phyloP scores from a whole-genome alignment of 78 protist species.

The Tieghemostelium lacteum region DNA sequence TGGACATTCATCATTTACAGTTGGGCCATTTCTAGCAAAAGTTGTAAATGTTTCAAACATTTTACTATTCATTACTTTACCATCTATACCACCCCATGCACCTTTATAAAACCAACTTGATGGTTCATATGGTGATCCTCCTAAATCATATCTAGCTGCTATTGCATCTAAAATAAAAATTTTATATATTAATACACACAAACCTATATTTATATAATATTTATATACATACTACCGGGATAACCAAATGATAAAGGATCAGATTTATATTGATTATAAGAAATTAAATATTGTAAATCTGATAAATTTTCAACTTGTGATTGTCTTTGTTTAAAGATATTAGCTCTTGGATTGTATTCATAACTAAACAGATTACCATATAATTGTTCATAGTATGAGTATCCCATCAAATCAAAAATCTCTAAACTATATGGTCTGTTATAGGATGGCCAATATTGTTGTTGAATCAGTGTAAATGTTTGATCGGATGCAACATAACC shows the following conservation, averaged over 20 bases:
- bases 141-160: conserved; percentile 32
- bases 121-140: not conserved
- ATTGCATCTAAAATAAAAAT: too few relatives aligned
- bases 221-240: too few relatives aligned
- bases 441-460: conserved; percentile 38
- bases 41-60: conserved; percentile 28
- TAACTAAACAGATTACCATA: conserved; percentile 23
- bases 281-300: not conserved
- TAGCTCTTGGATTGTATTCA: conserved; percentile 58
- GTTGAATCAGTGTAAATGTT: not conserved
- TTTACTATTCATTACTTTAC: conserved; percentile 13
- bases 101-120: conserved; percentile 43
- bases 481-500: conserved; percentile 58
- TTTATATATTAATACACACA: too few relatives aligned
- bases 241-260: conserved; percentile 20
- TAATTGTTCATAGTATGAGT: conserved; percentile 22
- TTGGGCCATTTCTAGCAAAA: conserved; percentile 26
- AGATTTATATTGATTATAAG: conserved; percentile 25
- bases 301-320: not conserved
- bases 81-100: conserved; percentile 57
- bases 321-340: conserved; percentile 29
- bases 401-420: conserved; percentile 29
- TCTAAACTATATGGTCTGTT: conserved; percentile 40
- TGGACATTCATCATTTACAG: conserved; percentile 41
- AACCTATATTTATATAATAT: too few relatives aligned